These are phyloP conservation scores for Paecilomyces niveus DNA, from an alignment of 2,329 filamentous ascomycete genomes.

Conservation along the genomic window DNA sequence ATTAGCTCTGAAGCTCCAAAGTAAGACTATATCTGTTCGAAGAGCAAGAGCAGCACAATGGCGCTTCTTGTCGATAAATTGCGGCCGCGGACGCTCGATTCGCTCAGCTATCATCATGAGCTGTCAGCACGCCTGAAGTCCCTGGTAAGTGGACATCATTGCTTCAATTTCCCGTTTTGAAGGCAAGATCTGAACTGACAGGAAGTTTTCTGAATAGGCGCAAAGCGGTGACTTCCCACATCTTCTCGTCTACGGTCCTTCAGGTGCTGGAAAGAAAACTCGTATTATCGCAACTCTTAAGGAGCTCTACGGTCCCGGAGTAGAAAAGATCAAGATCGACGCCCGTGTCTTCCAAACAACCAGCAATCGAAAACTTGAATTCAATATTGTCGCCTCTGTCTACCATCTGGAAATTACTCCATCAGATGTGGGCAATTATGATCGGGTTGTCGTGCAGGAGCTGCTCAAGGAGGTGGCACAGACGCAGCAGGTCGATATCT, in stretches of 20 bases:
- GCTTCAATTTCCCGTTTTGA: neutral
- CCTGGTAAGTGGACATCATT: constrained; percentile 52
- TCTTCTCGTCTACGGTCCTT: constrained; percentile 92
- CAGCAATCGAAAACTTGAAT: constrained; percentile 94
- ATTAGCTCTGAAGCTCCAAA: neutral
- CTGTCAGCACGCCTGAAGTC: constrained; percentile 81
- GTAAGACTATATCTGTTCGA: neutral
- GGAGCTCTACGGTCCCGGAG: constrained; percentile 88
- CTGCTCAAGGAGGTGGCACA: constrained; percentile 96
- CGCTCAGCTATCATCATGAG: constrained; percentile 79
- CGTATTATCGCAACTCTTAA: constrained; percentile 92
- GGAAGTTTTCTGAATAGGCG: constrained; percentile 50
- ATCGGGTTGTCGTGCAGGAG: constrained; percentile 92
- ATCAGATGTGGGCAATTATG: constrained; percentile 92
- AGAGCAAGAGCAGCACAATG: constrained; percentile 37
- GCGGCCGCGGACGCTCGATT: constrained; percentile 43
- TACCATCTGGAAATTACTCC: constrained; percentile 99
- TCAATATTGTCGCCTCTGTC: constrained; percentile 95
- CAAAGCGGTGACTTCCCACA: constrained; percentile 97
- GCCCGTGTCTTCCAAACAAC: constrained; percentile 93
- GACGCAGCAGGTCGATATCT: constrained; percentile 95
- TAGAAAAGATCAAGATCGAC: constrained; percentile 99
- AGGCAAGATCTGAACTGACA: constrained; percentile 5
- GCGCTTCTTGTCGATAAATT: constrained; percentile 60
- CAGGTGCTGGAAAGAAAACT: constrained; percentile 95